Base-by-base conservation (phyloP, 2,329 filamentous ascomycete species). In the Claviceps digitariae region DNA sequence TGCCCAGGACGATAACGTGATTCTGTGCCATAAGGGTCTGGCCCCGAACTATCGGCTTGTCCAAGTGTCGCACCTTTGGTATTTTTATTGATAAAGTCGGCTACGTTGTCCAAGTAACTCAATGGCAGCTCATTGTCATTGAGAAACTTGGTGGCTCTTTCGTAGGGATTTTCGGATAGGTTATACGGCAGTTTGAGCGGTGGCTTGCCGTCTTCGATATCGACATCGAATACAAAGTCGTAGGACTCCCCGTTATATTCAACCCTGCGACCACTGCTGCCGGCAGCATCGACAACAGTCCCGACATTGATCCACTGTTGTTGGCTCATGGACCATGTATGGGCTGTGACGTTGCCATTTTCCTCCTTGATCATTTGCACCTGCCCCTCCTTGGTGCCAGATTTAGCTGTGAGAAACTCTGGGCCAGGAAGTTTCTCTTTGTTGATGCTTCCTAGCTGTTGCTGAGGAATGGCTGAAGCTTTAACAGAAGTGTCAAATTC, bases 221-320 rank as follows among this genome's bases (percentile, higher is more conserved):
- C 90, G 27, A 96, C 90, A 63, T 96, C 90, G 60, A 97, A 97
- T 9, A 98, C 90, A 62, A 86, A 96, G 65, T 98, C 93, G 66
- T 95, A 98, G 56, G 91, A 87, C 64, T 95, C 81, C 34, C 91
- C 91, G 1, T 87, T 75, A 64, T 91, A 85, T 54, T 83, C 77
- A 8, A 82, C 81, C 69, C 90, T 90, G 55, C 82, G 82, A 12
- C 88, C 87, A 58, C 83, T 88, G 64, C 89, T 94, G 40, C 86
- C 89, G 5, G 86, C 87, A 3, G 89, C 82, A 61, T 95, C 89
- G 12, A 97, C 93, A 0, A 98, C 90, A 0, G 90, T 95, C n/a
- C 93, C 93, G 9, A 97, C 86, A 57, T 85, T 86, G 54, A 89
- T 75, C 90, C 90, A 96, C 65, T 90, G 76, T 51, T 81, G 76